A percentile compares a stretch with the other conserved stretches of the same genome.
Conservation (phyloP, 495 filamentous ascomycete genomes). For the Talaromyces nanjingensis region DNA sequence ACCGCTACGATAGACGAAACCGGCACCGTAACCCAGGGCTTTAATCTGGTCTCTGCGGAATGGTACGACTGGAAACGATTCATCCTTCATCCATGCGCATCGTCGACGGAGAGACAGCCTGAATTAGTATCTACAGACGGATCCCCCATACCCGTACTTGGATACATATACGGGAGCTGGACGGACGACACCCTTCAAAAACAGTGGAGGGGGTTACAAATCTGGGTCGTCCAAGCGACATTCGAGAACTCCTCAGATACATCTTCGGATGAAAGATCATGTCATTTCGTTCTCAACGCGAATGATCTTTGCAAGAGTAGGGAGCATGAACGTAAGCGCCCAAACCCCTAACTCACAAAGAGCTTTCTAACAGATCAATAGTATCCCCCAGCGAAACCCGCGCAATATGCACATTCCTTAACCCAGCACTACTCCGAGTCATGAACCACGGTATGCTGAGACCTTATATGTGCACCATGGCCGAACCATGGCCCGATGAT, state of each 20-base stretch:
- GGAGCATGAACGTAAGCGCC: neutral
- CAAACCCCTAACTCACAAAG: neutral
- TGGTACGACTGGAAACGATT: constrained; percentile 5
- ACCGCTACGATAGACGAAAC: neutral
- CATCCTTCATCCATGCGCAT: neutral
- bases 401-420: neutral
- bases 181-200: neutral
- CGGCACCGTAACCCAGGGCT: neutral
- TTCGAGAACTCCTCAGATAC: neutral
- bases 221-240: neutral
- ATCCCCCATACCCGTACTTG: neutral
- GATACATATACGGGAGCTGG: constrained; percentile 5
- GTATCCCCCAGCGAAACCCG: neutral
- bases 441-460: neutral
- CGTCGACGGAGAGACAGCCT: neutral
- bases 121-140: neutral
- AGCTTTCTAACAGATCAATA: neutral
- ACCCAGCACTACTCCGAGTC: neutral
- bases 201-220: neutral
- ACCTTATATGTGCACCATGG: neutral
- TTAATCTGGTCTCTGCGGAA: neutral
- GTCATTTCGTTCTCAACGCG: neutral
- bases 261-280: neutral
- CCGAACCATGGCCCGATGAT: neutral
- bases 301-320: neutral